Percentiles rank a stretch among this genome's conserved stretches.
These are phyloP conservation scores for Maudiozyma humilis DNA, from an alignment of 1,139 yeast species.

Conservation along the genomic window DNA sequence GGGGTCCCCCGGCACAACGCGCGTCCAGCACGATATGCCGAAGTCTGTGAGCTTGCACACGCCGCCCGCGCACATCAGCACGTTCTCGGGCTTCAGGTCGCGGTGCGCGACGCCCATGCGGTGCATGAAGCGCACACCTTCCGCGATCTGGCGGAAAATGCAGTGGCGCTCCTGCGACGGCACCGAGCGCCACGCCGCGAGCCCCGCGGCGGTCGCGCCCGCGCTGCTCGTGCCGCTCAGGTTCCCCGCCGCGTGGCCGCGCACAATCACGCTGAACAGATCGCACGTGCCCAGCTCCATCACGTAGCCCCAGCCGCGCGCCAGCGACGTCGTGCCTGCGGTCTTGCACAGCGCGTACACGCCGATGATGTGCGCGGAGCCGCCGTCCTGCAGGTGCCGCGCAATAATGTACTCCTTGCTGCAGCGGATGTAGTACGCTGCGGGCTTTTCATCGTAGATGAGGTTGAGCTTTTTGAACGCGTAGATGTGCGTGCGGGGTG, in stretches of 20 bases:
- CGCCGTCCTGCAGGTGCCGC: conserved; percentile 33
- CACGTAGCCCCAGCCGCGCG: conserved; percentile 72
- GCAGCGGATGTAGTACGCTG: conserved; percentile 59
- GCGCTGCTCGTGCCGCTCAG: no score
- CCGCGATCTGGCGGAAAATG: conserved; percentile 40
- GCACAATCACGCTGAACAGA: conserved; percentile 51
- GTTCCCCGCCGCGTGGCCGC: no score
- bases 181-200: conserved; percentile 36
- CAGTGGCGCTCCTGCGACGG: conserved; percentile 46
- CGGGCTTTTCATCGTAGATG: conserved; percentile 52
- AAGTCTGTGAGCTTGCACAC: conserved; percentile 66
- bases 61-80: conserved; percentile 51
- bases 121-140: conserved; percentile 65
- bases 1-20: conserved; percentile 46
- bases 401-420: conserved; percentile 56
- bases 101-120: conserved; percentile 77
- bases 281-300: conserved; percentile 65
- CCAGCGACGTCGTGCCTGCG: conserved; percentile 42
- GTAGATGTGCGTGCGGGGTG: conserved; percentile 26
- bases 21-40: conserved; percentile 64
- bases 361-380: conserved; percentile 11
- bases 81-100: conserved; percentile 89
- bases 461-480: conserved; percentile 64
- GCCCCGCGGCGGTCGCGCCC: neutral
- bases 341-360: conserved; percentile 11